Percentiles rank a stretch among this genome's conserved stretches.
phyloP scores from a whole-genome alignment of 2,329 filamentous ascomycete genomes.

The Sarocladiaceae sp. region DNA sequence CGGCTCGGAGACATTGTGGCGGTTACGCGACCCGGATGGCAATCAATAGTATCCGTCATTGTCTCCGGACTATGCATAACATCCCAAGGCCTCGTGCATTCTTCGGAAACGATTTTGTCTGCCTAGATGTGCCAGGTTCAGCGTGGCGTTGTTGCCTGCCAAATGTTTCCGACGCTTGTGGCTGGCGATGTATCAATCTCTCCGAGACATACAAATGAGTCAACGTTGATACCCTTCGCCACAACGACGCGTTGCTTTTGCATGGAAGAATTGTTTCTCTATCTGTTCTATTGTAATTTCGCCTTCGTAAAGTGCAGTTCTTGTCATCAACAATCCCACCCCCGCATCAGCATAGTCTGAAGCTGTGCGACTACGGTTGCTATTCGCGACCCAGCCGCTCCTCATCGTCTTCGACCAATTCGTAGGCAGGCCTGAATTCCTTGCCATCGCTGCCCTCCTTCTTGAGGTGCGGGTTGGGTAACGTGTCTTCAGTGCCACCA shows the following conservation, averaged over 20 bases:
- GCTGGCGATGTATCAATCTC: neutral
- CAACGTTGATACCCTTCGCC: too few relatives aligned
- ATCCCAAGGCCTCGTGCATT: too few relatives aligned
- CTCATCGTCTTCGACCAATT: conserved; percentile 68
- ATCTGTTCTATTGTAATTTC: conserved; percentile 7
- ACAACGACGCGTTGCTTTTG: too few relatives aligned
- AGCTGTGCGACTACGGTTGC: too few relatives aligned
- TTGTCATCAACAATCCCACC: neutral
- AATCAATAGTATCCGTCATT: neutral
- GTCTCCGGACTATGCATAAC: too few relatives aligned
- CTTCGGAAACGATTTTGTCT: too few relatives aligned
- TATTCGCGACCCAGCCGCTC: conserved; percentile 71
- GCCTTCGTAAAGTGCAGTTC: neutral
- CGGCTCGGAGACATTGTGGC: neutral
- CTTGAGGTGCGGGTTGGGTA: conserved; percentile 65
- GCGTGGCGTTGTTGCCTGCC: too few relatives aligned
- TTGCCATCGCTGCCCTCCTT: conserved; percentile 30
- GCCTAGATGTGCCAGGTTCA: too few relatives aligned
- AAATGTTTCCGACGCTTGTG: neutral
- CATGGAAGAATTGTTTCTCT: too few relatives aligned
- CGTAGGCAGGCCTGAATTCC: conserved; percentile 68
- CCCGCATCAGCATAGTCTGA: too few relatives aligned
- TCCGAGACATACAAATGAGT: neutral
- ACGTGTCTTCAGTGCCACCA: conserved; percentile 85
- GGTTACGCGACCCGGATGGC: too few relatives aligned